Evolutionary conservation across 176 grass and related monocot species (phyloP).

Genomic region (Themeda triandra): DNA sequence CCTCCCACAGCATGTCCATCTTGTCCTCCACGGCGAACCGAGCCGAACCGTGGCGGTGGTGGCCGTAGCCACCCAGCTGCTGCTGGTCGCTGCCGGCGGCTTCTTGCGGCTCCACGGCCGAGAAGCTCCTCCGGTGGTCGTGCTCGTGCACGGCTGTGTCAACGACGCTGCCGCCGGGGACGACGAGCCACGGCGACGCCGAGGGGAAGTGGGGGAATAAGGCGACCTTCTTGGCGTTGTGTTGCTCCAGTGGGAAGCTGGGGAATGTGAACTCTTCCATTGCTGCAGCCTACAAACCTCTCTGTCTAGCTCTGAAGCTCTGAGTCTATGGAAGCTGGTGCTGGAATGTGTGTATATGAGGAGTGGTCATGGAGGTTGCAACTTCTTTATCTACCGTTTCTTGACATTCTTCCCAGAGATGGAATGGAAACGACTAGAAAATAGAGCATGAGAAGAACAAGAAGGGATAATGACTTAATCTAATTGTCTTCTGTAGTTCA

Average conservation of each 20-base stretch:
- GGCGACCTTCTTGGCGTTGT: conserved; percentile 34
- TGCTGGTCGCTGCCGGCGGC: neutral
- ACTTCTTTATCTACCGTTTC: conserved; percentile 39
- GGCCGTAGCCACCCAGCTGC: neutral
- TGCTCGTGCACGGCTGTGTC: conserved; percentile 10
- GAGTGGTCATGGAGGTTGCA: conserved; percentile 42
- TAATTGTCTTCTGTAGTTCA: conserved; percentile 4
- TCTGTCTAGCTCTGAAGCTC: neutral
- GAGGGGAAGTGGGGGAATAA: conserved; percentile 58
- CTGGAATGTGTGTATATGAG: neutral
- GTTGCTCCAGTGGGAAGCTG: conserved; percentile 34
- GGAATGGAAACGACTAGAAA: neutral
- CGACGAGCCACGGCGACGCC: conserved; percentile 65
- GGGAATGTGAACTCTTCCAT: conserved; percentile 96
- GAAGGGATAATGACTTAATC: neutral
- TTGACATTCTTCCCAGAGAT: conserved; percentile 19
- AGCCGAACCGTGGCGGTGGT: no score
- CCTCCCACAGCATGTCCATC: conserved; percentile 98
- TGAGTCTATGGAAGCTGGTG: neutral
- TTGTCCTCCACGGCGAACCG: conserved; percentile 49
- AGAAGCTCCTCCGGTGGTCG: conserved; percentile 37
- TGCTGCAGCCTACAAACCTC: neutral
- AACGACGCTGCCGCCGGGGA: conserved; percentile 11
- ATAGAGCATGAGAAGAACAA: neutral
- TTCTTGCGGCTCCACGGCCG: conserved; percentile 25